phyloP scores from a whole-genome alignment of 805 yeast species.

The Cyberlindnera mrakii region DNA sequence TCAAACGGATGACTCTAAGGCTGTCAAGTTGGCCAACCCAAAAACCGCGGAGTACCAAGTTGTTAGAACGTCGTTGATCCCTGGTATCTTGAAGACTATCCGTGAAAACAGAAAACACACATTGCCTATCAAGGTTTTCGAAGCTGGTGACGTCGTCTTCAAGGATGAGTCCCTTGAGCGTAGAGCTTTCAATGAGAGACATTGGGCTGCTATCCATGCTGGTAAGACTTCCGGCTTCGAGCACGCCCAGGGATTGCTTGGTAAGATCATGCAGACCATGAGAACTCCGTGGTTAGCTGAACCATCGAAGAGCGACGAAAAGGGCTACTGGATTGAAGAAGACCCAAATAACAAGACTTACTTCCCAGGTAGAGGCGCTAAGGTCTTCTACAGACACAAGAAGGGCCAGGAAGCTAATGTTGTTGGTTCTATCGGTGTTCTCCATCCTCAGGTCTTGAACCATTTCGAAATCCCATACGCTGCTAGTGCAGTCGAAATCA shows the following conservation, averaged over 20 bases:
- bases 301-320: constrained; percentile 39
- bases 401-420: constrained; percentile 50
- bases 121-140: constrained; percentile 91
- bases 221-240: constrained; percentile 97
- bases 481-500: constrained; percentile 84
- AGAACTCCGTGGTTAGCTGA: constrained; percentile 76
- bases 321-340: constrained; percentile 86
- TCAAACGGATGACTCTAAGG: constrained; percentile 66
- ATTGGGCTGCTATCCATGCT: constrained; percentile 90
- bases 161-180: constrained; percentile 78
- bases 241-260: constrained; percentile 87
- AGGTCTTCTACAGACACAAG: constrained; percentile 63
- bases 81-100: constrained; percentile 92
- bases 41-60: constrained; percentile 96
- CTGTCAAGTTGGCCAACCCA: constrained; percentile 91
- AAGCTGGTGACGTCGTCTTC: constrained; percentile 89
- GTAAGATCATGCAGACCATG: constrained; percentile 92
- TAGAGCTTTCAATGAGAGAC: constrained; percentile 86
- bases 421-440: constrained; percentile 86
- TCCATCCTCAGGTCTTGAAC: constrained; percentile 90
- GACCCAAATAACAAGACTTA: constrained; percentile 61
- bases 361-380: constrained; percentile 98
- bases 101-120: constrained; percentile 95
- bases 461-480: constrained; percentile 89
- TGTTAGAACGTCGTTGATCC: constrained; percentile 89